Conservation (phyloP, 257 asterid species). For the Forsythia viridissima region DNA sequence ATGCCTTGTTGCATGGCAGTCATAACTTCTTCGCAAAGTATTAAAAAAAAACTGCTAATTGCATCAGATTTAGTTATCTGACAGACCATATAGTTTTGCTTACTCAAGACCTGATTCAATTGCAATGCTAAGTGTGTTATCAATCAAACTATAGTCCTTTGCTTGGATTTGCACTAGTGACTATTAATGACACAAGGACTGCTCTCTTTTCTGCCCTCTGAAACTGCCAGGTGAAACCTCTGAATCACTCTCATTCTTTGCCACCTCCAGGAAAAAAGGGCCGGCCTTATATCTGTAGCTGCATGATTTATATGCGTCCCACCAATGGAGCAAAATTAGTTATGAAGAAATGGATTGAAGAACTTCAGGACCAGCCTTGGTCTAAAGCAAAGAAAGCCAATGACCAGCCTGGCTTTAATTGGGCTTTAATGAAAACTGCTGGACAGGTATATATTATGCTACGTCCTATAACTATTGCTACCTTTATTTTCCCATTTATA, state of each 20-base stretch:
- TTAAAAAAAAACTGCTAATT: neutral
- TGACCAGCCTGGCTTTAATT: constrained; percentile 95
- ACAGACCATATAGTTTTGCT: neutral
- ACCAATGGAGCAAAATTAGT: constrained; percentile 84
- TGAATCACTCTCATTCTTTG: constrained; percentile 89
- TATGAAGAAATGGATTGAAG: constrained; percentile 93
- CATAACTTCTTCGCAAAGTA: constrained; percentile 12
- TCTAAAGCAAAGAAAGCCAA: constrained; percentile 88
- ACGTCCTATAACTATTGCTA: neutral
- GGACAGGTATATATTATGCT: constrained; percentile 58
- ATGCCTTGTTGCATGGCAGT: neutral
- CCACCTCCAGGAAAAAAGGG: constrained; percentile 99
- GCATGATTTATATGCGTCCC: constrained; percentile 87
- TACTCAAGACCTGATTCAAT: constrained; percentile 17
- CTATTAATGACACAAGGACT: constrained; percentile 26
- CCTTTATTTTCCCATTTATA: neutral
- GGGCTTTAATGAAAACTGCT: constrained; percentile 88
- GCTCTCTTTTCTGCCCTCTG: constrained; percentile 33
- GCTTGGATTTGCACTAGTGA: neutral
- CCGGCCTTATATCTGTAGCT: constrained; percentile 94
- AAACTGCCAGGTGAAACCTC: constrained; percentile 89
- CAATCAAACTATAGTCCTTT: neutral
- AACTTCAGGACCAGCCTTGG: constrained; percentile 90
- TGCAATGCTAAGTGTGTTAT: neutral
- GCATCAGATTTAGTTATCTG: neutral